Evolutionary conservation across 148 eudicot genomes (phyloP), one percentile per base, ranked within the genome.

Genomic region (Chenopodium suecicum): DNA sequence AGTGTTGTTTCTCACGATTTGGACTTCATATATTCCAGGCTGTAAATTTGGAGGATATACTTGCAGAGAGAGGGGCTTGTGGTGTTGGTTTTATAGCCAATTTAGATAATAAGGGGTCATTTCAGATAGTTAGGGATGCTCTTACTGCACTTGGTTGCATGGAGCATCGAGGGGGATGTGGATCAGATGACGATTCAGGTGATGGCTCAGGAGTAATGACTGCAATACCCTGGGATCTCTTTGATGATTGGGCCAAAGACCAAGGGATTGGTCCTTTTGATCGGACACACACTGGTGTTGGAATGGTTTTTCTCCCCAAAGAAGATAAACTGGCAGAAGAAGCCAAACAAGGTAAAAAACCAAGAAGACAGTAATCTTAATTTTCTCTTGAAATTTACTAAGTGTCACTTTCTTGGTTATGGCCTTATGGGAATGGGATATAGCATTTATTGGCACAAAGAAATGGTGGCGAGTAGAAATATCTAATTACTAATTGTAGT

Each of bases 81-180:
- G 99, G 99, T 79, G 99, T 96, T 77, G 99, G 99, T 78, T 96
- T 96, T 84, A 92, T 96, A 81, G 99, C 99, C 73, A 89, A 94
- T 89, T 84, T 96, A 88, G 99, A 96, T 22, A 94, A 96, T 82
- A 92, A 89, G 86, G 91, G 90, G 22, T 94, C 99, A 46, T 90
- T 92, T 82, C 87, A 89, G 72, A 92, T 96, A 60, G 88, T 96
- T 70, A 85, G 89, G 84, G 99, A 96, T 90, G 99, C 99, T 84
- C 98, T 96, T 85, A 87, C 75, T 48, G 99, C 99, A 37, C 99
- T 96, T 84, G 98, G 99, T 52, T 96, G 99, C 84, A 96, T 96
- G 99, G 99, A 96, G 83, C 99, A 96, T 81, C 95, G 99, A 78
- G 99, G 99, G 31, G 99, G 98, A 32, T 96, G 99, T 88, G 92